Evolutionary conservation across 2,329 filamentous ascomycete species (phyloP).

Genomic region (Cladosporium cucumerinum): DNA sequence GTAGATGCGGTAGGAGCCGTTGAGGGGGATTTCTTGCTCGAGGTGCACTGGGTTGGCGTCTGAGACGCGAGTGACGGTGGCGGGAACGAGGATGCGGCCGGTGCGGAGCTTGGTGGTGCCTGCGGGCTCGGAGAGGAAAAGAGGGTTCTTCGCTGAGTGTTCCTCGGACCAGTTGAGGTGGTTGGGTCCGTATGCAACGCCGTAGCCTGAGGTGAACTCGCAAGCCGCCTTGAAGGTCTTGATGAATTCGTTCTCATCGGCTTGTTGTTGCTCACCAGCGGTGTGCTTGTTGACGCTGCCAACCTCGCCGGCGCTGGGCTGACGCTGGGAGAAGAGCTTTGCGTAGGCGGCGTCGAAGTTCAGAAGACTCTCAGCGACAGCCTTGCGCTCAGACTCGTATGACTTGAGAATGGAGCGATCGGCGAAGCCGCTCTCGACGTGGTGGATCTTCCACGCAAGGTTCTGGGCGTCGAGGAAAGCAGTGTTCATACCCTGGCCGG

Average conservation of each 20-base stretch:
- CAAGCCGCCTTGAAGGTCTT: slow-evolving; percentile 87
- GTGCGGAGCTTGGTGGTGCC: slow-evolving; percentile 62
- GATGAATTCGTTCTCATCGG: slow-evolving; percentile 73
- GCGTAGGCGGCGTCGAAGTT: slow-evolving; percentile 87
- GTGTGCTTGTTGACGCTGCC: slow-evolving; percentile 60
- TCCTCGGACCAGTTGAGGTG: slow-evolving; percentile 74
- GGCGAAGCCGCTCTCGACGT: slow-evolving; percentile 80
- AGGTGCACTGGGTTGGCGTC: slow-evolving; percentile 88
- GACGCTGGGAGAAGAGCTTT: slow-evolving; percentile 78
- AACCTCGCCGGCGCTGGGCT: slow-evolving; percentile 70
- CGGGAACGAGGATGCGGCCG: slow-evolving; percentile 72
- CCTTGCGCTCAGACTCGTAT: slow-evolving; percentile 81
- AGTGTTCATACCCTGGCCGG: slow-evolving; percentile 63
- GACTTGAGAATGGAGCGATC: slow-evolving; percentile 71
- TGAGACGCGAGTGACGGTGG: slow-evolving; percentile 79
- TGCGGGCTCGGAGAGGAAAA: slow-evolving; percentile 60
- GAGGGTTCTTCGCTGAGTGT: slow-evolving; percentile 67
- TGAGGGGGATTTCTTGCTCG: slow-evolving; percentile 84
- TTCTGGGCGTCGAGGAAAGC: slow-evolving; percentile 69
- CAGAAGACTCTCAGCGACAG: slow-evolving; percentile 78
- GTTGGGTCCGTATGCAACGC: slow-evolving; percentile 80
- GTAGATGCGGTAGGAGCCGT: slow-evolving; percentile 83
- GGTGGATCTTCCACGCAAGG: slow-evolving; percentile 93
- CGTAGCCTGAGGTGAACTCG: slow-evolving; percentile 90
- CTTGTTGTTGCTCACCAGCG: slow-evolving; percentile 26